Conservation (phyloP, 2,329 filamentous ascomycete species). For the Colletotrichum sp. region DNA sequence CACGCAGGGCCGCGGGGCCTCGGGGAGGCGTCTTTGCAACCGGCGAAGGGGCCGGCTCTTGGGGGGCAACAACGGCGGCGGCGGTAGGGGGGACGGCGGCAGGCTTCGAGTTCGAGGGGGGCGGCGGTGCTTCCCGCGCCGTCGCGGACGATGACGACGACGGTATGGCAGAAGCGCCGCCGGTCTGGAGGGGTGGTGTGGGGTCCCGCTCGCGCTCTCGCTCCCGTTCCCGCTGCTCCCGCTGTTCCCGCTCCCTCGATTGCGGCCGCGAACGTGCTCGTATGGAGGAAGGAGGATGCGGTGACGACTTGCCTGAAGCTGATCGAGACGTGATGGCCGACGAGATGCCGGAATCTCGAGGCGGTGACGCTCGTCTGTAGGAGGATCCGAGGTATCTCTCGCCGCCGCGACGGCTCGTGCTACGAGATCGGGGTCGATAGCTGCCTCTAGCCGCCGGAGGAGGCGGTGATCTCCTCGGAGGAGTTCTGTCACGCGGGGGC, state of each 20-base stretch:
- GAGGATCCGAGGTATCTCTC: slow-evolving; percentile 41
- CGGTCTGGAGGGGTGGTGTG: slow-evolving; percentile 12
- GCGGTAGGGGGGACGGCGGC: slow-evolving; percentile 17
- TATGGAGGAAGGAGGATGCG: slow-evolving; percentile 48
- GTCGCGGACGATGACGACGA: slow-evolving; percentile 22
- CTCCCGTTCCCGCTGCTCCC: slow-evolving; percentile 12
- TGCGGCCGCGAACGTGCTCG: slow-evolving; percentile 52
- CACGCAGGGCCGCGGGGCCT: slow-evolving; percentile 58
- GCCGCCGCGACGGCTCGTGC: slow-evolving; percentile 50
- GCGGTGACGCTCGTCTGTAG: slow-evolving; percentile 52
- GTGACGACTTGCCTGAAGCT: slow-evolving; percentile 57
- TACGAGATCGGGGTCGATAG: slow-evolving; percentile 60
- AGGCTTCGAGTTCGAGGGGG: slow-evolving; percentile 4
- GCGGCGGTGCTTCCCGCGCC: slow-evolving; percentile 27
- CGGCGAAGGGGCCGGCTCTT: slow-evolving; percentile 29
- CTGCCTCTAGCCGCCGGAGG: slow-evolving; percentile 43
- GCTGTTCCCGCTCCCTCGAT: slow-evolving; percentile 41
- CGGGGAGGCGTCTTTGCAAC: slow-evolving; percentile 54
- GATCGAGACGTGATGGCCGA: slow-evolving; percentile 56
- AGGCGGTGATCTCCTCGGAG: slow-evolving; percentile 42
- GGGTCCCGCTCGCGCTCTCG: slow-evolving; percentile 18
- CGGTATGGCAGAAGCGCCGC: slow-evolving; percentile 20
- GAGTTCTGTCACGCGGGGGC: slow-evolving; percentile 39
- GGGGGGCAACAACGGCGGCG: slow-evolving; percentile 21
- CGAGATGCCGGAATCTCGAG: slow-evolving; percentile 53